Percentiles rank a stretch among this genome's conserved stretches.
Evolutionary conservation across 805 yeast genomes (phyloP).

Genomic region (Saccharomycopsis schoenii): DNA sequence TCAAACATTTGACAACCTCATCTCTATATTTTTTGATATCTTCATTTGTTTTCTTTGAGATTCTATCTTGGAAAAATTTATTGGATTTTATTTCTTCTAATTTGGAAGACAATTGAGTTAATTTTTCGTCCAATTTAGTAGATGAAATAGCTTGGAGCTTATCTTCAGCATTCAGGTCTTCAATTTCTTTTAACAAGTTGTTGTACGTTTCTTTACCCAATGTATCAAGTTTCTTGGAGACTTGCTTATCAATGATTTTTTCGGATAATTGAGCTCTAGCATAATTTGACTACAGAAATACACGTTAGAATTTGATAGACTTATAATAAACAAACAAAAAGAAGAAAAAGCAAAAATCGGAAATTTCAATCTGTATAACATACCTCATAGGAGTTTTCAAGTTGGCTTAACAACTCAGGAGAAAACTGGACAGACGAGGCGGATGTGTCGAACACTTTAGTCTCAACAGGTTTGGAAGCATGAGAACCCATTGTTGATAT

Average conservation of each 20-base stretch:
- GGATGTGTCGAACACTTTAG: constrained; percentile 53
- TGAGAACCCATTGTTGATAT: constrained; percentile 42
- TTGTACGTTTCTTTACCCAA: constrained; percentile 44
- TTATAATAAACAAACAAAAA: too few relatives aligned
- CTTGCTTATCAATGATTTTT: constrained; percentile 55
- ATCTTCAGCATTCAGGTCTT: constrained; percentile 22
- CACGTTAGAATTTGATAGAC: background rate
- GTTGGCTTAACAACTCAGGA: constrained; percentile 50
- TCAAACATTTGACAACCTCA: constrained; percentile 49
- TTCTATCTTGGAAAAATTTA: constrained; percentile 19
- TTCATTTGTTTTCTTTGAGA: constrained; percentile 25
- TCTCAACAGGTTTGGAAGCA: constrained; percentile 49
- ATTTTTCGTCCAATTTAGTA: constrained; percentile 31
- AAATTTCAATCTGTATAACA: constrained; percentile 19
- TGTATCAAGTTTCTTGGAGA: constrained; percentile 43
- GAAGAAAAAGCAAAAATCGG: background rate
- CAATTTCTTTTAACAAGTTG: constrained; percentile 39
- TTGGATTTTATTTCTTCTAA: constrained; percentile 25
- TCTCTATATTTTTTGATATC: constrained; percentile 38
- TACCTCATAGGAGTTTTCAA: constrained; percentile 50
- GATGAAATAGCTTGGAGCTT: constrained; percentile 27
- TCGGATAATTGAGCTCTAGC: constrained; percentile 63
- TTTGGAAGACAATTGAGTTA: constrained; percentile 29
- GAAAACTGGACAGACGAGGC: constrained; percentile 59
- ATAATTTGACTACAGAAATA: constrained; percentile 40